Percentiles rank a stretch among this genome's conserved stretches.
Conservation (phyloP, 2,329 filamentous ascomycete genomes). For the Scedosporium apiospermum region DNA sequence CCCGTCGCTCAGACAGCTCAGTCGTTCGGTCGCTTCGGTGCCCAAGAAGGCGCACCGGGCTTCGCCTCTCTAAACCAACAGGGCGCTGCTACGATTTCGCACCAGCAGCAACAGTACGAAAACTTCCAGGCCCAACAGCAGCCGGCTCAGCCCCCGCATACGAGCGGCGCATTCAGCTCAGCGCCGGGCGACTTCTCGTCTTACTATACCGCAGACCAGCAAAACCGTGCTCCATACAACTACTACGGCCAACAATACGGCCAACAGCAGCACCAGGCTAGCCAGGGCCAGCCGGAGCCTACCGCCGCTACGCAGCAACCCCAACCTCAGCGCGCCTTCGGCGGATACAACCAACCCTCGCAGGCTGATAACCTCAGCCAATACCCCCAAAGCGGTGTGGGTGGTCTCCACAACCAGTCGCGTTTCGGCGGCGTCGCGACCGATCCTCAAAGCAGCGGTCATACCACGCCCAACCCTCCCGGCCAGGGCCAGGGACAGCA, state of each 20-base stretch:
- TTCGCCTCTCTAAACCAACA: conserved; percentile 84
- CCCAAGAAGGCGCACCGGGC: conserved; percentile 49
- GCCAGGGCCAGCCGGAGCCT: conserved; percentile 66
- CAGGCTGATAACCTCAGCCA: conserved; percentile 56
- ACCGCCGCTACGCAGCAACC: conserved; percentile 23
- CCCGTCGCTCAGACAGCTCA: conserved; percentile 47
- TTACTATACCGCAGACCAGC: conserved; percentile 73
- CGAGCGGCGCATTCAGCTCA: conserved; percentile 60
- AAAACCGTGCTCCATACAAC: conserved; percentile 64
- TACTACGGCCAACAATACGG: conserved; percentile 59
- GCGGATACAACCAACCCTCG: conserved; percentile 56
- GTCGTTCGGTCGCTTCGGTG: conserved; percentile 56
- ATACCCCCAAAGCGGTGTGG: conserved; percentile 63
- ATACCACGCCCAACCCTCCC: conserved; percentile 77
- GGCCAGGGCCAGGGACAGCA: conserved; percentile 37
- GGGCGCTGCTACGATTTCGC: conserved; percentile 31
- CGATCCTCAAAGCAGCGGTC: conserved; percentile 76
- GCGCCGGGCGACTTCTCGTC: conserved; percentile 72
- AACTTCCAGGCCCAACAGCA: conserved; percentile 50
- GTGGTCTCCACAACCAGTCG: conserved; percentile 42
- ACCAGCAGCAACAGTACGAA: conserved; percentile 48
- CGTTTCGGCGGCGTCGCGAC: conserved; percentile 47
- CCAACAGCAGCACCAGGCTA: conserved; percentile 48
- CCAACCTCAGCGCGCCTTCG: conserved; percentile 63
- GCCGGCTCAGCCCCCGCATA: conserved; percentile 45